Percentiles rank a stretch among this genome's conserved stretches.
Evolutionary conservation across 805 yeast species (phyloP).

Genomic region (Wickerhamiella kurtzmanii): DNA sequence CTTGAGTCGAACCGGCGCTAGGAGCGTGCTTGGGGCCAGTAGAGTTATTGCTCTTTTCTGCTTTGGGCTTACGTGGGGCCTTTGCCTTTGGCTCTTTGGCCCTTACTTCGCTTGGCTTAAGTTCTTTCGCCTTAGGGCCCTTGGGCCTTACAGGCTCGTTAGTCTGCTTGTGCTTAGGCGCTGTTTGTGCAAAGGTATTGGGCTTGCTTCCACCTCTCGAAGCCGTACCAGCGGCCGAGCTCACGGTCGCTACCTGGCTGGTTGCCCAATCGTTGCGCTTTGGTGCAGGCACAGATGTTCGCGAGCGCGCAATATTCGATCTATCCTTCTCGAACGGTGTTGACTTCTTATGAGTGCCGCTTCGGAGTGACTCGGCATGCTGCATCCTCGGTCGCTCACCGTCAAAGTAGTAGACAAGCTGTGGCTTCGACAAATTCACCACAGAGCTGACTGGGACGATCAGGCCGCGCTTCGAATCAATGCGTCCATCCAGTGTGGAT

Average conservation of each 20-base stretch:
- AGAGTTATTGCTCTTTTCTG: too few relatives aligned
- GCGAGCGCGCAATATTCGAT: not conserved
- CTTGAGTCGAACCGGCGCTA: too few relatives aligned
- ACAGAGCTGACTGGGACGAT: conserved; percentile 70
- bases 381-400: not conserved
- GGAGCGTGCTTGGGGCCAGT: too few relatives aligned
- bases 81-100: not conserved
- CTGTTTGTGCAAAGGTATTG: too few relatives aligned
- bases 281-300: conserved; percentile 6
- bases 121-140: conserved; percentile 1
- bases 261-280: conserved; percentile 3
- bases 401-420: conserved; percentile 61
- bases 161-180: not conserved
- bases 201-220: too few relatives aligned
- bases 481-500: conserved; percentile 62
- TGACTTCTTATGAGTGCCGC: not conserved
- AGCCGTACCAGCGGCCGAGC: too few relatives aligned
- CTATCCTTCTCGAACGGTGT: not conserved
- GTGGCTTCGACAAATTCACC: conserved; percentile 61
- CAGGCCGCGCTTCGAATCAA: conserved; percentile 68
- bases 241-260: too few relatives aligned
- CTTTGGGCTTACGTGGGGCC: not conserved
- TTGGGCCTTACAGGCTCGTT: not conserved
- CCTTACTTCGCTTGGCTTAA: conserved; percentile 1
- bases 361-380: not conserved